Percentiles rank a stretch among this genome's conserved stretches.
Evolutionary conservation across 2,329 filamentous ascomycete species (phyloP).

Genomic region (Colletotrichum ledebouriae): DNA sequence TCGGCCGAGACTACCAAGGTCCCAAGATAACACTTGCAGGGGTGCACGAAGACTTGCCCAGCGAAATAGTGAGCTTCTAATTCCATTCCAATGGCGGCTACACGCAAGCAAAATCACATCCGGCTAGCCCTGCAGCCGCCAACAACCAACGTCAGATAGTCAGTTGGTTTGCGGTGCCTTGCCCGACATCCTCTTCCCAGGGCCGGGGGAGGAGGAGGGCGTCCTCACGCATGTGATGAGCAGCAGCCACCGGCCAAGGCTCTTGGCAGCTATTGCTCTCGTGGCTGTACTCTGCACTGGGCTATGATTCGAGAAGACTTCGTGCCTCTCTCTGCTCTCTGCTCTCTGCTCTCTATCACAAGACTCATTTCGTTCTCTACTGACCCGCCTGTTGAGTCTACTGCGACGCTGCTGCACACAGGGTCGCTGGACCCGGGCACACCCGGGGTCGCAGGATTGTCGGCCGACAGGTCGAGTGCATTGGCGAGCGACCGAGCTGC

Average conservation of each 20-base stretch:
- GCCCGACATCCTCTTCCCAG: too few relatives aligned
- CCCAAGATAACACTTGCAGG: slow-evolving; percentile 13
- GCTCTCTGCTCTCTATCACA: neutral
- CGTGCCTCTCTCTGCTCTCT: neutral
- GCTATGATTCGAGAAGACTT: slow-evolving; percentile 2
- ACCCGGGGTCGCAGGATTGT: slow-evolving; percentile 27
- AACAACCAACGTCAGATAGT: neutral
- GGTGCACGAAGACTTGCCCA: slow-evolving; percentile 14
- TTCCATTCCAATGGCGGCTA: neutral
- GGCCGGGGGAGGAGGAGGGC: too few relatives aligned
- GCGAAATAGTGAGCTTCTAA: slow-evolving; percentile 6
- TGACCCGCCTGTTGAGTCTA: neutral
- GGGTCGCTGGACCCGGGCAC: slow-evolving; percentile 12
- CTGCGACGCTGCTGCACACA: neutral
- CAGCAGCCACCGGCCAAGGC: neutral
- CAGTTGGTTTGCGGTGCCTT: neutral
- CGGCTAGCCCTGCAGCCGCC: slow-evolving; percentile 13
- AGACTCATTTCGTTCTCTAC: neutral
- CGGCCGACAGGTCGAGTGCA: slow-evolving; percentile 25
- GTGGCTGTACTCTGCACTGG: slow-evolving; percentile 10
- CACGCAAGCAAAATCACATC: slow-evolving; percentile 15
- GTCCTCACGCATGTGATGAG: too few relatives aligned
- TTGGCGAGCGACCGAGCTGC: neutral
- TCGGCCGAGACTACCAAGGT: slow-evolving; percentile 12
- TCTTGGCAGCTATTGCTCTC: slow-evolving; percentile 24